Conservation (phyloP, 176 grass and related monocot species). For the Musa troglodytarum region DNA sequence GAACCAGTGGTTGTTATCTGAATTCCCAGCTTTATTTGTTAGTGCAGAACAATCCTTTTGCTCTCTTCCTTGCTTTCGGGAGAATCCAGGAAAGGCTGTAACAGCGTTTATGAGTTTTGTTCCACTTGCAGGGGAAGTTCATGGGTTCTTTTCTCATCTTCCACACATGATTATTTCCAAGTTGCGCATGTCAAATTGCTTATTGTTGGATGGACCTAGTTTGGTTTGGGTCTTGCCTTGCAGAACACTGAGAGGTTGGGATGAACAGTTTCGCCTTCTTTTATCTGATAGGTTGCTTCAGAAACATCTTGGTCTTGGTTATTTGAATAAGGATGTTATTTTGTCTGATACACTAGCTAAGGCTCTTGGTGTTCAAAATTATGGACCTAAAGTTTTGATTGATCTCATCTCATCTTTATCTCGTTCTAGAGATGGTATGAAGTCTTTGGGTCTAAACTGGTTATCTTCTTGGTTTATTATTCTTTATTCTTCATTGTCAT, state of each 20-base stretch:
- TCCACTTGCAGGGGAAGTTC: slow-evolving; percentile 85
- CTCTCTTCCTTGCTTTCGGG: slow-evolving; percentile 64
- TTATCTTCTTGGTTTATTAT: slow-evolving; percentile 72
- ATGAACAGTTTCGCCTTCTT: slow-evolving; percentile 51
- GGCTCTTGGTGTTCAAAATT: slow-evolving; percentile 63
- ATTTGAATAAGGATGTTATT: slow-evolving; percentile 64
- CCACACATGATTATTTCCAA: slow-evolving; percentile 85
- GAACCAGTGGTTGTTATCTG: slow-evolving; percentile 95
- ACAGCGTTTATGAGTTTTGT: slow-evolving; percentile 88
- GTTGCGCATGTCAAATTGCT: slow-evolving; percentile 59
- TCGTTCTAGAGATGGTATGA: slow-evolving; percentile 38
- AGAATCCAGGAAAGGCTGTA: slow-evolving; percentile 67
- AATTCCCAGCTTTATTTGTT: slow-evolving; percentile 78
- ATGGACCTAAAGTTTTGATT: slow-evolving; percentile 68
- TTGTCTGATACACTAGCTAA: slow-evolving; percentile 76
- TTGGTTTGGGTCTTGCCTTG: slow-evolving; percentile 60
- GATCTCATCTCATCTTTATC: slow-evolving; percentile 70
- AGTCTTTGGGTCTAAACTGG: slow-evolving; percentile 77
- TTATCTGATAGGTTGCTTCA: slow-evolving; percentile 69
- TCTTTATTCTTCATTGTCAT: slow-evolving; percentile 43
- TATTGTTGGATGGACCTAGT: slow-evolving; percentile 74
- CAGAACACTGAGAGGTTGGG: slow-evolving; percentile 71
- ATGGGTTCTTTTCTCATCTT: slow-evolving; percentile 83
- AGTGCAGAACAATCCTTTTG: slow-evolving; percentile 64
- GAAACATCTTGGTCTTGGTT: slow-evolving; percentile 74